Base-by-base conservation (phyloP, 2,329 filamentous ascomycete genomes). In the Biscogniauxia marginata region DNA sequence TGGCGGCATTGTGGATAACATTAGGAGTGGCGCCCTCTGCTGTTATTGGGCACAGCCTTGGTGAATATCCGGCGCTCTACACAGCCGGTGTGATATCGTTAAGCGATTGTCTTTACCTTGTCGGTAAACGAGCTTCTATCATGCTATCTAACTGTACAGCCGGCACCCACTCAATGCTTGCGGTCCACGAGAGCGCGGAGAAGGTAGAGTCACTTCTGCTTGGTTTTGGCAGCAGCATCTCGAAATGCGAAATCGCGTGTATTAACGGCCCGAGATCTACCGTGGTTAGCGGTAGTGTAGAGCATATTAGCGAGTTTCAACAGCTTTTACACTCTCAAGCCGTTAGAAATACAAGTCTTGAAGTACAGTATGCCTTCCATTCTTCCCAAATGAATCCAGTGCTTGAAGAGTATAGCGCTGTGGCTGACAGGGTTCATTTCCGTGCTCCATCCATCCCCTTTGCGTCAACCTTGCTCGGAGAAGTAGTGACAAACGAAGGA, bases 31-130 rank as follows among this genome's bases (percentile, higher is more conserved):
- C 30, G 7, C 52, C 56, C 1, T 20, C 47, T 34, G 52, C 52
- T 18, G 56, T 58, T 20, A 55, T 58, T 13, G 52, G 56, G 7
- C 56, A 58, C 4, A 55, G 58, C 22, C 58, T 61, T 5, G 60
- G 60, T 43, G 60, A 61, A 46, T 57, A 54, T 18, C 46, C 60
- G 2, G 58, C 60, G 1, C 52, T 63, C 2, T 58, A 47, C 19
- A 46, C 49, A 7, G 56, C 56, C 4, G 56, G 56, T 7, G 56
- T 55, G 2, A 46, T 58, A n/a, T 58, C 52, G 16, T 7, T 55
- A 8, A 21, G 24, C 4, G n/a, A 46, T 6, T 54, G 52, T 19
- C 20, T 58, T 13, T 58, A 58, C 39, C 52, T 58, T 3, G 49
- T 45, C 7, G 55, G 55, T 18, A 45, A 34, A 34, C 48, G 55